Conservation (phyloP, 257 asterid genomes). For the Solanum acaule region DNA sequence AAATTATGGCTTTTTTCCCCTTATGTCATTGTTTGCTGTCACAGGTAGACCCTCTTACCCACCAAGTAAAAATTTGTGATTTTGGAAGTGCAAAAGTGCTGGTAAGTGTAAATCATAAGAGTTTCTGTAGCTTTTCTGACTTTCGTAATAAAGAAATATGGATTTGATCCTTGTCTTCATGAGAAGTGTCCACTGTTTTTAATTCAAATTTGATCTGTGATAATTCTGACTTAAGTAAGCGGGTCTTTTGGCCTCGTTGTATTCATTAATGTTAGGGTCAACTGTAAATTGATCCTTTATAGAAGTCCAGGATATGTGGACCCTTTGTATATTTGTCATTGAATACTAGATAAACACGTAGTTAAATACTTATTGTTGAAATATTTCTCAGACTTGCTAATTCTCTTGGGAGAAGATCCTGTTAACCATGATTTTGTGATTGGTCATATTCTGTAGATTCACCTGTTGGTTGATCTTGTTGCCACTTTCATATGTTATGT, state of each 20-base stretch:
- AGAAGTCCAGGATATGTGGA: neutral
- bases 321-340: neutral
- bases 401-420: neutral
- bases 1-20: neutral
- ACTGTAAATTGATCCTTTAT: neutral
- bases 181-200: neutral
- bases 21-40: slow-evolving; percentile 1
- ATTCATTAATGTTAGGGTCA: neutral
- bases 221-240: neutral
- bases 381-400: neutral
- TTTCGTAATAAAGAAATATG: neutral
- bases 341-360: neutral
- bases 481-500: neutral
- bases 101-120: slow-evolving; percentile 34
- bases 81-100: slow-evolving; percentile 96
- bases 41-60: slow-evolving; percentile 79
- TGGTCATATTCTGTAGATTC: neutral
- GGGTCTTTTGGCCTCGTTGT: neutral
- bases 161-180: neutral
- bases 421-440: neutral
- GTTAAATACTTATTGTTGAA: neutral
- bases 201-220: neutral
- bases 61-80: slow-evolving; percentile 90
- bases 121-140: neutral
- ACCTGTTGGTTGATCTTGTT: neutral